Evolutionary conservation across 108 stramenopile species (phyloP).

Genomic region (Skeletonema menzelii): DNA sequence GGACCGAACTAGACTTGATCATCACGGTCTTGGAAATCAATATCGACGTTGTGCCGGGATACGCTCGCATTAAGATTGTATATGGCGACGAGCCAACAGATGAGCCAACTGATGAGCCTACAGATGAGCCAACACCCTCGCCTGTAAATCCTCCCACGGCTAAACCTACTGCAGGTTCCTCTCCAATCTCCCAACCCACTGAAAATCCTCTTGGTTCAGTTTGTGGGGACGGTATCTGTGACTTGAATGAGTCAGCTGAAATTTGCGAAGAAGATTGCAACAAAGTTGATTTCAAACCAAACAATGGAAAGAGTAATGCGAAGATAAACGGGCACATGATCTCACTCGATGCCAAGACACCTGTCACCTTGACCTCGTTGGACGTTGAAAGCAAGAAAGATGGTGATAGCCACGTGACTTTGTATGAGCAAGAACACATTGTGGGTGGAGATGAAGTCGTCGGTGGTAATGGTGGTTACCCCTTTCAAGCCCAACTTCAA

Average conservation of each 20-base stretch:
- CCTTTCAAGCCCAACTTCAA: not conserved
- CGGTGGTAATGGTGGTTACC: too few relatives aligned
- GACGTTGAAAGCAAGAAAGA: not conserved
- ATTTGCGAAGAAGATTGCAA: not conserved
- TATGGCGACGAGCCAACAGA: constrained; percentile 7
- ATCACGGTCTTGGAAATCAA: constrained; percentile 21
- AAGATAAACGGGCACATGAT: not conserved
- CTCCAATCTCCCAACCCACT: not conserved
- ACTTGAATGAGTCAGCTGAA: not conserved
- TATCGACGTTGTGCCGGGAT: constrained; percentile 14
- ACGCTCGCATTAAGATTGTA: constrained; percentile 17
- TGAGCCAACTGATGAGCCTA: not conserved
- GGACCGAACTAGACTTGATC: constrained; percentile 1
- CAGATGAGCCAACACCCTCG: not conserved
- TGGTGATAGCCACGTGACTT: not conserved
- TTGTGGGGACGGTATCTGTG: constrained; percentile 6
- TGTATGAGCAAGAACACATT: too few relatives aligned
- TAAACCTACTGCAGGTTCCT: not conserved
- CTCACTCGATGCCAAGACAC: not conserved
- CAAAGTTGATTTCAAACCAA: not conserved
- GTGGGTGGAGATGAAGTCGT: too few relatives aligned
- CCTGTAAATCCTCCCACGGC: not conserved
- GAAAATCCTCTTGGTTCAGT: not conserved
- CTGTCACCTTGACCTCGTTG: not conserved
- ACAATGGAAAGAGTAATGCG: not conserved